Percentiles rank a stretch among this genome's conserved stretches.
Conservation (phyloP, 2,329 filamentous ascomycete species). For the Curvularia lunata region DNA sequence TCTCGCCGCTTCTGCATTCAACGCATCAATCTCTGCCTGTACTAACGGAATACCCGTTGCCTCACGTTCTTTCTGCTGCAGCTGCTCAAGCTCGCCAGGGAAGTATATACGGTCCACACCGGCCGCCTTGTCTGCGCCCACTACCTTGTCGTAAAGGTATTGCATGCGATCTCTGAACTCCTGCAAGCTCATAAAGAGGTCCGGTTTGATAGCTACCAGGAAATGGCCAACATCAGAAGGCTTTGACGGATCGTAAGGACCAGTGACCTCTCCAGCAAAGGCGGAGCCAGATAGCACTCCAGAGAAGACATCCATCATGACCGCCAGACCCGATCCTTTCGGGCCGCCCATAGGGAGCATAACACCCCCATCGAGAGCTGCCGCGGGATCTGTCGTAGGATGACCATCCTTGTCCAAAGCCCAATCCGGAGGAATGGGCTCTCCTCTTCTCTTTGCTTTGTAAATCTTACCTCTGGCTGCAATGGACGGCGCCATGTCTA, state of each 20-base stretch:
- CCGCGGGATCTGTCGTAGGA: conserved; percentile 71
- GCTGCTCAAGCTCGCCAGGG: conserved; percentile 51
- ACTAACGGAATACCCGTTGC: conserved; percentile 57
- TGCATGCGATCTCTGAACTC: conserved; percentile 72
- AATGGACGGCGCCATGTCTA: conserved; percentile 74
- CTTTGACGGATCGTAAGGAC: conserved; percentile 74
- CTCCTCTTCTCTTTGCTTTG: conserved; percentile 69
- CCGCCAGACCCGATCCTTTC: conserved; percentile 75
- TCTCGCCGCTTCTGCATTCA: conserved; percentile 57
- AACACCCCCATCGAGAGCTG: conserved; percentile 67
- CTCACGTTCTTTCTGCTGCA: conserved; percentile 36
- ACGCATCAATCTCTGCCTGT: conserved; percentile 54
- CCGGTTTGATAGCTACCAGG: conserved; percentile 68
- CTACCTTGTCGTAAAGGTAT: conserved; percentile 61
- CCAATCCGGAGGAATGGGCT: conserved; percentile 74
- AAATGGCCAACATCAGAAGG: conserved; percentile 77
- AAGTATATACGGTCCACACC: conserved; percentile 64
- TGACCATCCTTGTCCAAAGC: conserved; percentile 74
- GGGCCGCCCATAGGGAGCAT: conserved; percentile 88
- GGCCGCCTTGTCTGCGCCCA: conserved; percentile 58
- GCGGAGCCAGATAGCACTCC: conserved; percentile 78
- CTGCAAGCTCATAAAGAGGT: conserved; percentile 73
- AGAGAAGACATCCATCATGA: conserved; percentile 93
- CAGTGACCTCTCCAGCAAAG: conserved; percentile 77
- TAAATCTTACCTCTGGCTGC: conserved; percentile 75